Conservation (phyloP, 1,139 yeast genomes). For the Oligophagozyma castellii region DNA sequence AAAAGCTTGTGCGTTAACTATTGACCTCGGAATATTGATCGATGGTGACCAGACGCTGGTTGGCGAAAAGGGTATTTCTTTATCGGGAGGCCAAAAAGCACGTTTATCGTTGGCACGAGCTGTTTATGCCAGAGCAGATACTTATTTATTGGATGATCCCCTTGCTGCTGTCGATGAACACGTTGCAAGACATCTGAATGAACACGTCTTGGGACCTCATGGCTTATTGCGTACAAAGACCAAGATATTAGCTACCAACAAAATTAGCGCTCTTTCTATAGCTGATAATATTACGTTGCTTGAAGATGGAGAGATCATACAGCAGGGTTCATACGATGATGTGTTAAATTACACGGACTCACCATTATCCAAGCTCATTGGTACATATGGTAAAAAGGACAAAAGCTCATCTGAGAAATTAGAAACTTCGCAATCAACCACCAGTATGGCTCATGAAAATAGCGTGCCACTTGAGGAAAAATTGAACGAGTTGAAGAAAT, state of each 20-base stretch:
- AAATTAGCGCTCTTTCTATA: conserved; percentile 67
- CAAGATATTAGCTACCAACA: conserved; percentile 76
- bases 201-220: conserved; percentile 64
- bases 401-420: conserved; percentile 9
- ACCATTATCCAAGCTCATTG: conserved; percentile 47
- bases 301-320: conserved; percentile 62
- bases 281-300: conserved; percentile 67
- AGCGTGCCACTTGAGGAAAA: conserved; percentile 22
- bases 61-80: conserved; percentile 93
- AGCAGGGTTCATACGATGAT: conserved; percentile 58
- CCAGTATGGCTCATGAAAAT: conserved; percentile 13
- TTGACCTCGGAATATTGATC: conserved; percentile 65
- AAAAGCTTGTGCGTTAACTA: conserved; percentile 78
- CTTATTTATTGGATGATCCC: conserved; percentile 83
- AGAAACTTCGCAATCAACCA: conserved; percentile 4
- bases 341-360: conserved; percentile 34
- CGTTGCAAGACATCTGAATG: conserved; percentile 74
- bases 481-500: conserved; percentile 25
- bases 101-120: conserved; percentile 89
- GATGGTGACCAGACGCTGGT: conserved; percentile 87
- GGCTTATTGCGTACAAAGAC: conserved; percentile 72
- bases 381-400: conserved; percentile 57
- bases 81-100: conserved; percentile 97
- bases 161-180: conserved; percentile 93
- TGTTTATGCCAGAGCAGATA: conserved; percentile 87